These are phyloP conservation scores for Rhizophlyctis rosea DNA, from an alignment of 192 early-diverging fungal species.

Conservation along the genomic window DNA sequence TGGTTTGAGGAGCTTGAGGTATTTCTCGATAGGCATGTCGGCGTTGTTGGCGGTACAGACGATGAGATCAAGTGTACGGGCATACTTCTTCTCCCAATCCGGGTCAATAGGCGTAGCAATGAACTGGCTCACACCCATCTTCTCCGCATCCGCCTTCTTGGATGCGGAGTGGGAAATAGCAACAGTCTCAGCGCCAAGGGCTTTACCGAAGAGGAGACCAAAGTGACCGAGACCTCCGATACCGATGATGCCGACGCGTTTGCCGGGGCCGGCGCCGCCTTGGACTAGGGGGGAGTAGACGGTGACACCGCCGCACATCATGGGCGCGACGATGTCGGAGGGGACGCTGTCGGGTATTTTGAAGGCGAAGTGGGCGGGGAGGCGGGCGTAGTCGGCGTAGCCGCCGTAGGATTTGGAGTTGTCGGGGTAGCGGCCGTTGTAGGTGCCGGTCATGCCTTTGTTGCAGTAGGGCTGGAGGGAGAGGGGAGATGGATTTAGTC, in stretches of 20 bases:
- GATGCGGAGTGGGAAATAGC: conserved; percentile 24
- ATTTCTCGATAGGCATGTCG: conserved; percentile 9
- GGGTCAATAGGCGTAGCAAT: conserved; percentile 35
- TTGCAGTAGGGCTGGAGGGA: conserved; percentile 15
- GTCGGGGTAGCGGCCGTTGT: conserved; percentile 3
- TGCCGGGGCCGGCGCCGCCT: conserved; percentile 53
- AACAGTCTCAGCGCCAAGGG: conserved; percentile 31
- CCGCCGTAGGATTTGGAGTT: conserved; percentile 14
- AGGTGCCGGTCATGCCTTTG: conserved; percentile 15
- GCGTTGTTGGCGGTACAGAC: conserved; percentile 23
- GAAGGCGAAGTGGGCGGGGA: conserved; percentile 29
- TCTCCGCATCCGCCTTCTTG: conserved; percentile 31
- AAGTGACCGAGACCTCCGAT: conserved; percentile 66
- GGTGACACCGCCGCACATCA: conserved; percentile 63
- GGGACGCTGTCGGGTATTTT: conserved; percentile 57
- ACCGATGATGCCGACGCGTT: conserved; percentile 69
- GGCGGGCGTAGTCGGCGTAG: conserved; percentile 20
- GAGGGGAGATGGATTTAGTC: not conserved
- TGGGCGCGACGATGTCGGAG: conserved; percentile 61
- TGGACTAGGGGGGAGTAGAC: conserved; percentile 41
- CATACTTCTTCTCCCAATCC: conserved; percentile 31
- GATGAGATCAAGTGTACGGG: conserved; percentile 42
- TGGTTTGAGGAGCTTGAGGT: conserved; percentile 27
- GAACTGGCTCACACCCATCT: conserved; percentile 32
- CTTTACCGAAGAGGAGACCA: conserved; percentile 54